Evolutionary conservation across 2,329 filamentous ascomycete species (phyloP).

Genomic region (Neonectria hederae): DNA sequence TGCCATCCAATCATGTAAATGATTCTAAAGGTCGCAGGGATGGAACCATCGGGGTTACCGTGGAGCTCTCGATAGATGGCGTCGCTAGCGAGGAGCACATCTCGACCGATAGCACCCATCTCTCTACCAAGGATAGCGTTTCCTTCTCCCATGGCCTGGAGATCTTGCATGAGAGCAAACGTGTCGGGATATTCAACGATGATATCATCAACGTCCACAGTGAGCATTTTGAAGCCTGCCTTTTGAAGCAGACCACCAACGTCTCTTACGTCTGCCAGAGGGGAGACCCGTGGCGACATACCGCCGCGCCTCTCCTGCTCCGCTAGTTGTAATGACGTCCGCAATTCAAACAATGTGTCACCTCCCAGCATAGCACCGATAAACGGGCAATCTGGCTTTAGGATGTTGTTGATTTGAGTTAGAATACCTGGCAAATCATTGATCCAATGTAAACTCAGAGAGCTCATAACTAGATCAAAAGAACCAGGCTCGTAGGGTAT

Average conservation of each 20-base stretch:
- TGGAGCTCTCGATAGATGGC: constrained; percentile 90
- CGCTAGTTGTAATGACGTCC: constrained; percentile 91
- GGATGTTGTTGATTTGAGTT: constrained; percentile 82
- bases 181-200: constrained; percentile 92
- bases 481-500: constrained; percentile 79
- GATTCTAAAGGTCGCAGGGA: constrained; percentile 92
- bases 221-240: constrained; percentile 94
- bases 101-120: constrained; percentile 78
- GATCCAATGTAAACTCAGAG: constrained; percentile 93
- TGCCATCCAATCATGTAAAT: constrained; percentile 99
- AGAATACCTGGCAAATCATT: constrained; percentile 92
- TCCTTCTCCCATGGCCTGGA: constrained; percentile 95
- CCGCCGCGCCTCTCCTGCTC: constrained; percentile 92
- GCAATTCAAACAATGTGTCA: constrained; percentile 91
- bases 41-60: constrained; percentile 77
- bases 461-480: constrained; percentile 92
- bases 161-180: constrained; percentile 90
- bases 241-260: constrained; percentile 86
- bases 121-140: constrained; percentile 91
- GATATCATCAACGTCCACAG: constrained; percentile 97
- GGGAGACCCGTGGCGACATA: constrained; percentile 89
- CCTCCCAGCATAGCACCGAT: constrained; percentile 97
- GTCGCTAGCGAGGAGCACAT: constrained; percentile 87
- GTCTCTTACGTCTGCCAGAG: constrained; percentile 90
- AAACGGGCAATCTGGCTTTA: constrained; percentile 92